These are phyloP conservation scores for Adansonia rubrostipa DNA, from an alignment of 441 rosid genomes.

Conservation along the genomic window DNA sequence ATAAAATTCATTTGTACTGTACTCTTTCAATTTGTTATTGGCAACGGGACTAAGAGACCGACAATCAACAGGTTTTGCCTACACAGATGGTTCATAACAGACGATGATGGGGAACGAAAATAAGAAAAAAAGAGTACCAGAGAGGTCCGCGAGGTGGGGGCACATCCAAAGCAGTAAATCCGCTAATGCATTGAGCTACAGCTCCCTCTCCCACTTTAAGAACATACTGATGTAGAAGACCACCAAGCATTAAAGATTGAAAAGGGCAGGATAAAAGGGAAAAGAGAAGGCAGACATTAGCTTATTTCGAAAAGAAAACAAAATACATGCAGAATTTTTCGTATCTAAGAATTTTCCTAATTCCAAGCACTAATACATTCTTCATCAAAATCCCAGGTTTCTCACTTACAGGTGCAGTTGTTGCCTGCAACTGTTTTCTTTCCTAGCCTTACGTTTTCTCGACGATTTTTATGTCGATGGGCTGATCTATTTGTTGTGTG, in stretches of 20 bases:
- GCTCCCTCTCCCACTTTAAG: conserved; percentile 64
- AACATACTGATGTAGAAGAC: conserved; percentile 57
- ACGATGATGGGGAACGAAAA: background rate
- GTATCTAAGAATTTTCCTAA: background rate
- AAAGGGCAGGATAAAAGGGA: too few relatives aligned
- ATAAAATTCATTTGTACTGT: background rate
- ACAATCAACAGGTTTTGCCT: background rate
- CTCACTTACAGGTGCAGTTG: background rate
- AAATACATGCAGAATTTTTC: background rate
- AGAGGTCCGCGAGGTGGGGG: conserved; percentile 79
- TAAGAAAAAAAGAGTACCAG: conserved; percentile 40
- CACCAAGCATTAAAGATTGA: conserved; percentile 14
- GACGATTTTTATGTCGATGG: background rate
- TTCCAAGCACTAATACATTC: background rate
- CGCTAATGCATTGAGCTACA: conserved; percentile 70
- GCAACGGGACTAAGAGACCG: background rate
- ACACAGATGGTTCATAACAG: background rate
- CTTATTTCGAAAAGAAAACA: conserved; percentile 4
- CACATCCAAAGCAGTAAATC: conserved; percentile 66
- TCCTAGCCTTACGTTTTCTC: background rate
- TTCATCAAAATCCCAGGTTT: background rate
- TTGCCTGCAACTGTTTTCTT: background rate
- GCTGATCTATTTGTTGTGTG: background rate
- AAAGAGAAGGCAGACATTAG: background rate
- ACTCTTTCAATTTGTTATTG: background rate